Evolutionary conservation across 225 moss, liverwort and hornwort genomes (phyloP).

Genomic region (Rhytidiadelphus loreus): DNA sequence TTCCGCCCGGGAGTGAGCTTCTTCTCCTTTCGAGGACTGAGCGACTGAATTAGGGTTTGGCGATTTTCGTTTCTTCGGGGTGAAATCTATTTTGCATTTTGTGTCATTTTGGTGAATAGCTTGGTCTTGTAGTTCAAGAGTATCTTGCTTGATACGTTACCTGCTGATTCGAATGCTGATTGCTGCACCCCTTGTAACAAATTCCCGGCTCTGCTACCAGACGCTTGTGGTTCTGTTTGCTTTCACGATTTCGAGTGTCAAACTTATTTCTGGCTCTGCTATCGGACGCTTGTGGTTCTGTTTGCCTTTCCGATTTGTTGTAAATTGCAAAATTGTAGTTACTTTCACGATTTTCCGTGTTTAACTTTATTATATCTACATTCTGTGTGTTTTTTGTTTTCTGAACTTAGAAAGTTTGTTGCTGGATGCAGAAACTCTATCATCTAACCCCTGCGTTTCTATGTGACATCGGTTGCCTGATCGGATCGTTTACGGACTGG

Average conservation of each 20-base stretch:
- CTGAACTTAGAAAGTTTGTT: not conserved
- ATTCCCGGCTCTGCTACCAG: not conserved
- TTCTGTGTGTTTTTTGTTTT: not conserved
- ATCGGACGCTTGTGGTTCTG: not conserved
- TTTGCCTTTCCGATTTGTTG: not conserved
- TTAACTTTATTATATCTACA: not conserved
- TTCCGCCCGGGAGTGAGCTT: not conserved
- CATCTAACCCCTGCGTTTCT: not conserved
- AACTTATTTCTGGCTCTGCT: not conserved
- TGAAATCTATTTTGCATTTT: not conserved
- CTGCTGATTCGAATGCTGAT: not conserved
- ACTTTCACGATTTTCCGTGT: not conserved
- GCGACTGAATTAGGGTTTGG: conserved; percentile 13
- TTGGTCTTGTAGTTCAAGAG: not conserved
- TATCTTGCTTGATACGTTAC: not conserved
- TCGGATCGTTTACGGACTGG: not conserved
- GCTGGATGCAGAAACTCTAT: not conserved
- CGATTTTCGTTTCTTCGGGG: not conserved
- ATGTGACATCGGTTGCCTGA: not conserved
- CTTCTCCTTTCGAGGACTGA: not conserved
- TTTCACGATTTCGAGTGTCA: not conserved
- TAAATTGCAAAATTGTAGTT: not conserved
- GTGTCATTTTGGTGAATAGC: not conserved
- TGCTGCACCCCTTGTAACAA: not conserved
- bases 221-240: not conserved